These are phyloP conservation scores for Aphanomyces stellatus DNA, from an alignment of 352 stramenopile genomes.

Conservation along the genomic window DNA sequence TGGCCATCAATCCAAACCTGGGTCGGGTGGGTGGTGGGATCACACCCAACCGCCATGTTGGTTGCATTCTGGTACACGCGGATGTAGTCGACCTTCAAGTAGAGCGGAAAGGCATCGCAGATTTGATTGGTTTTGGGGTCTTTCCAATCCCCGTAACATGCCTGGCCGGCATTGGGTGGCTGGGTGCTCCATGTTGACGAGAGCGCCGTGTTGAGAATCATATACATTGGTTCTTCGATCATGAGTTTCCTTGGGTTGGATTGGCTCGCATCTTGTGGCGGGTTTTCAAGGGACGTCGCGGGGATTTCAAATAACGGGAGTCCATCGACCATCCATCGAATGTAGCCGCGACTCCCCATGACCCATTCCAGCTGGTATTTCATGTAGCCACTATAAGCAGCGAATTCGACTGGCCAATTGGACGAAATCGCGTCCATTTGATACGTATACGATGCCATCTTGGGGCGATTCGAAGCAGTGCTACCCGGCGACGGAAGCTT, in stretches of 20 bases:
- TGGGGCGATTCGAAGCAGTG: slow-evolving; percentile 24
- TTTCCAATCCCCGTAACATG: slow-evolving; percentile 34
- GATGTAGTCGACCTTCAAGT: slow-evolving; percentile 73
- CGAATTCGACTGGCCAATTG: slow-evolving; percentile 24
- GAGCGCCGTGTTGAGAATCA: slow-evolving; percentile 94
- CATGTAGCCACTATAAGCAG: neutral
- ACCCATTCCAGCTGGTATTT: slow-evolving; percentile 18
- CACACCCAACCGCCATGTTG: slow-evolving; percentile 43
- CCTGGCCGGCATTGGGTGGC: slow-evolving; percentile 50
- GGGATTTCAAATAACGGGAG: slow-evolving; percentile 76
- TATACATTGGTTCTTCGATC: slow-evolving; percentile 91
- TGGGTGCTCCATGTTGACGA: slow-evolving; percentile 80
- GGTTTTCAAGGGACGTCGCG: slow-evolving; percentile 30
- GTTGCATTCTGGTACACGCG: slow-evolving; percentile 60
- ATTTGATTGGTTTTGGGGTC: slow-evolving; percentile 28
- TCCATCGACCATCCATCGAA: slow-evolving; percentile 54
- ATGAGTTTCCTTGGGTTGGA: slow-evolving; percentile 85
- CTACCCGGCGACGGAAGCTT: too few species aligned
- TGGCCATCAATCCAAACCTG: slow-evolving; percentile 55
- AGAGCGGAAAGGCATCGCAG: slow-evolving; percentile 47
- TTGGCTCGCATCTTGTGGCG: slow-evolving; percentile 34
- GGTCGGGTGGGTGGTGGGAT: slow-evolving; percentile 48
- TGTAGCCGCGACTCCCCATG: slow-evolving; percentile 30
- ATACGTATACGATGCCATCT: slow-evolving; percentile 43
- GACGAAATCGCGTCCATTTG: slow-evolving; percentile 53